Conservation (phyloP, 371 early-diverging fungal genomes). For the Capniomyces stellatus region DNA sequence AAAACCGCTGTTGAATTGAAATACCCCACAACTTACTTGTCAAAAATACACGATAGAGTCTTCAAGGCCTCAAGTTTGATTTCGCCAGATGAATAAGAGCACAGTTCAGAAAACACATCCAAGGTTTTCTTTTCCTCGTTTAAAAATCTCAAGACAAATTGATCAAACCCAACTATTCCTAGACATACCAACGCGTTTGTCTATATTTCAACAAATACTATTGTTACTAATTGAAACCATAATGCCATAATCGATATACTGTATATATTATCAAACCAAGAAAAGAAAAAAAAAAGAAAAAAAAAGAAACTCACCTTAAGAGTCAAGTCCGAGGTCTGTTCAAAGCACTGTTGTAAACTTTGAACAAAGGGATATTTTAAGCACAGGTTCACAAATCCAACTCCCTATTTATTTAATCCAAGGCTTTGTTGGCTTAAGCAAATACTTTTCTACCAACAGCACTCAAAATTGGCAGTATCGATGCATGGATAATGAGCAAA, state of each 20-base stretch:
- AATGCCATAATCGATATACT: not conserved
- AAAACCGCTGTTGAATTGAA: not conserved
- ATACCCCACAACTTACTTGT: not conserved
- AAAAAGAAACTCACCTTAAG: not conserved
- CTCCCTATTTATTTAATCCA: not conserved
- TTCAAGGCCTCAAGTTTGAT: slow-evolving; percentile 14
- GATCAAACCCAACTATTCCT: not conserved
- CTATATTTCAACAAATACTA: not conserved
- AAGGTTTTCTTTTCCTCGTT: slow-evolving; percentile 13
- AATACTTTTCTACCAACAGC: too few species aligned
- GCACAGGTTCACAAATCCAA: not conserved
- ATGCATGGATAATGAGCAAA: too few species aligned
- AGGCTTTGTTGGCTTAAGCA: too few species aligned
- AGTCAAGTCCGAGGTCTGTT: not conserved
- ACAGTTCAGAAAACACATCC: slow-evolving; percentile 7
- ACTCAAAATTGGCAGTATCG: too few species aligned
- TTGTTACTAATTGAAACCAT: too few species aligned
- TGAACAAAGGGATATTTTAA: not conserved
- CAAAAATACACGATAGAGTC: slow-evolving; percentile 19
- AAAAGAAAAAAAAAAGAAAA: not conserved
- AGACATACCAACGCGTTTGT: not conserved
- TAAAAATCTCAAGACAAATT: not conserved
- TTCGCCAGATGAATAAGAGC: slow-evolving; percentile 8
- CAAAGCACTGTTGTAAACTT: not conserved
- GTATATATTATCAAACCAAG: not conserved